Conservation (phyloP, 352 stramenopile genomes). For the Globisporangium cylindrosporum region DNA sequence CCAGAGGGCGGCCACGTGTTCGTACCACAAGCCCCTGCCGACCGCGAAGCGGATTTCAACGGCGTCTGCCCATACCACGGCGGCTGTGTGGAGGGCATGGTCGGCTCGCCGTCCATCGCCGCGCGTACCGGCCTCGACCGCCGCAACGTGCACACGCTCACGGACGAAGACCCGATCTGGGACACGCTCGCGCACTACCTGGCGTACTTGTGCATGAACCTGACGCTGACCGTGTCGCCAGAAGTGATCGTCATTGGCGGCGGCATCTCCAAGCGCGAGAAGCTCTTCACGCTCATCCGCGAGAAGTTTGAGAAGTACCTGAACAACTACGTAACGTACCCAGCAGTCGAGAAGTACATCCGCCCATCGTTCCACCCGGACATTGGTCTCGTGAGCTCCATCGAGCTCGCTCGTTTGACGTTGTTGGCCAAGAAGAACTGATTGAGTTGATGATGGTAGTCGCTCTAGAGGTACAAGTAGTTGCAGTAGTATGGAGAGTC, state of each 20-base stretch:
- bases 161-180: constrained; percentile 91
- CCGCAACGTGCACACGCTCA: constrained; percentile 63
- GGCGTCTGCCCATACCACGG: constrained; percentile 90
- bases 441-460: neutral
- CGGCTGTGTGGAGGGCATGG: constrained; percentile 92
- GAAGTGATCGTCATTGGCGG: constrained; percentile 96
- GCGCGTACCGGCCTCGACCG: constrained; percentile 80
- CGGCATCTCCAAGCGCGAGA: constrained; percentile 90
- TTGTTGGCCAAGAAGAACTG: constrained; percentile 29
- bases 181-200: constrained; percentile 94
- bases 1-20: constrained; percentile 89
- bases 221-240: constrained; percentile 91
- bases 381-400: constrained; percentile 81
- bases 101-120: constrained; percentile 87
- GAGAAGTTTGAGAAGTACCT: constrained; percentile 74
- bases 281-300: constrained; percentile 82
- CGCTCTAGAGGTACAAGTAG: constrained; percentile 1
- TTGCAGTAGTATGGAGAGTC: constrained; percentile 10
- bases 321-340: constrained; percentile 82
- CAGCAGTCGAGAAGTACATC: constrained; percentile 72
- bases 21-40: constrained; percentile 65
- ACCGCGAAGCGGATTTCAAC: constrained; percentile 74
- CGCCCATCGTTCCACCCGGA: constrained; percentile 78
- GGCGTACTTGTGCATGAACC: constrained; percentile 92
- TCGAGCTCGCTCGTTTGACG: constrained; percentile 72